Conservation (phyloP, 179 eudicot species). For the Silene coronaria region DNA sequence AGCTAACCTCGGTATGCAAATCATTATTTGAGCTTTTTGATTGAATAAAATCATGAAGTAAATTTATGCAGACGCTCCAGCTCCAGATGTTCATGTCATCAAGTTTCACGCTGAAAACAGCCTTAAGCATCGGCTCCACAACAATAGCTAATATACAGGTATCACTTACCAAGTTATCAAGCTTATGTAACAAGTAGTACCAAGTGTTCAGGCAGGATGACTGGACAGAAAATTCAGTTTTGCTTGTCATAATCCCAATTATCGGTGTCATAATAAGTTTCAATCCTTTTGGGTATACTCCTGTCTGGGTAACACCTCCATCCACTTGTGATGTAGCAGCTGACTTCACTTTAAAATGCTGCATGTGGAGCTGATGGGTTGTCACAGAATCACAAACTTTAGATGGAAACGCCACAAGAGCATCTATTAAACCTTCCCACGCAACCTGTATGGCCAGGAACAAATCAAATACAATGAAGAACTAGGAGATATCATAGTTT, state of each 20-base stretch:
- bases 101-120: conserved; percentile 42
- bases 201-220: conserved; percentile 73
- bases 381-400: conserved; percentile 23
- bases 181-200: conserved; percentile 80
- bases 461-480: conserved; percentile 5
- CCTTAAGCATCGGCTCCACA: conserved; percentile 63
- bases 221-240: conserved; percentile 57
- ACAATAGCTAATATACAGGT: conserved; percentile 39
- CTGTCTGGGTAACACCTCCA: conserved; percentile 26
- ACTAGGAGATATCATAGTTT: neutral
- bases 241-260: conserved; percentile 59
- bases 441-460: conserved; percentile 49
- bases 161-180: conserved; percentile 47
- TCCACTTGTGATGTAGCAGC: conserved; percentile 21
- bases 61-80: conserved; percentile 54
- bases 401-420: conserved; percentile 42
- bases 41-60: conserved; percentile 44
- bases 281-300: conserved; percentile 39
- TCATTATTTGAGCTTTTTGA: conserved; percentile 30
- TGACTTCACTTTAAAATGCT: conserved; percentile 20
- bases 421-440: conserved; percentile 92
- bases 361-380: conserved; percentile 10
- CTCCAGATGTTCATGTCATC: conserved; percentile 44
- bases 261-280: conserved; percentile 86
- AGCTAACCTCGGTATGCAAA: conserved; percentile 21